A percentile compares a stretch with the other conserved stretches of the same genome.
Evolutionary conservation across 768 basidiomycete genomes (phyloP).

Genomic region (Mycena maculata): DNA sequence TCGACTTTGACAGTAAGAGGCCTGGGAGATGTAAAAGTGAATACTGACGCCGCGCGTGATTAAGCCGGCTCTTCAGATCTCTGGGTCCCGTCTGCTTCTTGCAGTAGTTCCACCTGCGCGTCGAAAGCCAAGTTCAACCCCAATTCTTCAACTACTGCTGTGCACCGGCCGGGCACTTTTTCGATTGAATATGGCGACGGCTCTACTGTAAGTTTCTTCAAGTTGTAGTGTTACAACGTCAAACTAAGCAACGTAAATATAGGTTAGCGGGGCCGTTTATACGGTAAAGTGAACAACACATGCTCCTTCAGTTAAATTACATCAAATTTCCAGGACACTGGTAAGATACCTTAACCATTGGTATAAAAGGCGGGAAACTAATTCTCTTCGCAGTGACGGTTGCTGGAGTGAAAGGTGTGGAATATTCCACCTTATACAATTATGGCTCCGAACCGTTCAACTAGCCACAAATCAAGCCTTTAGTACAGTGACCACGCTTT

Average conservation of each 20-base stretch:
- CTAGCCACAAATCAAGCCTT: slow-evolving; percentile 37
- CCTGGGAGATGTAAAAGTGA: background rate
- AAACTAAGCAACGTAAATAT: background rate
- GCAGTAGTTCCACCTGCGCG: slow-evolving; percentile 42
- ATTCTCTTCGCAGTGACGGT: slow-evolving; percentile 13
- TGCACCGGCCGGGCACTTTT: slow-evolving; percentile 45
- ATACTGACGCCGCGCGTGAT: background rate
- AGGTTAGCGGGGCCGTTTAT: slow-evolving; percentile 53
- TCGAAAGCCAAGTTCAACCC: slow-evolving; percentile 46
- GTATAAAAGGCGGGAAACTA: background rate
- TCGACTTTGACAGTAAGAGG: slow-evolving; percentile 54
- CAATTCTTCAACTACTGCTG: slow-evolving; percentile 44
- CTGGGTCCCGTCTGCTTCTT: slow-evolving; percentile 47
- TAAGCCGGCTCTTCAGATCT: slow-evolving; percentile 29
- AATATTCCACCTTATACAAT: background rate
- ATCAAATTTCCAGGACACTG: slow-evolving; percentile 4
- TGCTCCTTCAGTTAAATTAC: background rate
- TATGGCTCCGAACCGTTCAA: background rate
- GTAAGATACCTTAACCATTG: background rate
- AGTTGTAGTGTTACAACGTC: background rate
- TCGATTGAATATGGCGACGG: slow-evolving; percentile 60
- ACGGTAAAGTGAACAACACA: slow-evolving; percentile 40
- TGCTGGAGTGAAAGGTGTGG: slow-evolving; percentile 25
- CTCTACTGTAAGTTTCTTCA: background rate
- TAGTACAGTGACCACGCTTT: slow-evolving; percentile 49